Base-by-base conservation (phyloP, 192 early-diverging fungal genomes). In the Backusella tuberculispora region DNA sequence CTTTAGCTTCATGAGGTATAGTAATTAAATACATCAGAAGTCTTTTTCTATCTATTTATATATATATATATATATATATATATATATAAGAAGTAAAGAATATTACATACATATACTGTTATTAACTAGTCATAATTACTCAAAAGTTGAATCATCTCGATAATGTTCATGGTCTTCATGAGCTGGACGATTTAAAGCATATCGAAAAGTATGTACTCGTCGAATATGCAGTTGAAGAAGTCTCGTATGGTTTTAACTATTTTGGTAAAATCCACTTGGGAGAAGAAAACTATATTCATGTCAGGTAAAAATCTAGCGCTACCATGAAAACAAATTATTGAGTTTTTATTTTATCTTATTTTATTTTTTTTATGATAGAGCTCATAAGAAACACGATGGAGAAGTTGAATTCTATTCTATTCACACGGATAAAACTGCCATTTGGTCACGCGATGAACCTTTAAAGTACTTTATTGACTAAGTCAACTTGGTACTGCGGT, bases 221-320 rank as follows among this genome's bases (percentile, higher is more conserved):
- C 56, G 77, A 85, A 56, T 86, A 83, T 78, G 86, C 85, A 29
- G 77, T 73, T 26, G 86, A 86, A 78, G 81, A 85, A 65, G 85
- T 88, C 42, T 76, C 85, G 0, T 89, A 84, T 44, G 88, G 88
- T 64, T 74, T 53, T 64, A 84, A 82, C 75, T 87, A 87, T 80
- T 88, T 84, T 48, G 88, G 78, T 73, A 89, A 89, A 74, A 80
- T 89, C 46, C 73, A 86, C 40, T 72, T 89, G 38, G 88, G 83
- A 13, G 82, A 85, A 26, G 79, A 68, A 19, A 83, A 86, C 71
- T 89, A 74, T 65, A 74, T 89, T 56, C 88, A 88, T 72, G 86
- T 78, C 47, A 80, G 83, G 83, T 84, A 84, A 79, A 50, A n/a
- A 15, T 7, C 4, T 66, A 17, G 47, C 19, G 13, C 21, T 13